A percentile compares a stretch with the other conserved stretches of the same genome.
These are phyloP conservation scores for Rhamnella rubrinervis DNA, from an alignment of 331 rosid species.

Conservation along the genomic window DNA sequence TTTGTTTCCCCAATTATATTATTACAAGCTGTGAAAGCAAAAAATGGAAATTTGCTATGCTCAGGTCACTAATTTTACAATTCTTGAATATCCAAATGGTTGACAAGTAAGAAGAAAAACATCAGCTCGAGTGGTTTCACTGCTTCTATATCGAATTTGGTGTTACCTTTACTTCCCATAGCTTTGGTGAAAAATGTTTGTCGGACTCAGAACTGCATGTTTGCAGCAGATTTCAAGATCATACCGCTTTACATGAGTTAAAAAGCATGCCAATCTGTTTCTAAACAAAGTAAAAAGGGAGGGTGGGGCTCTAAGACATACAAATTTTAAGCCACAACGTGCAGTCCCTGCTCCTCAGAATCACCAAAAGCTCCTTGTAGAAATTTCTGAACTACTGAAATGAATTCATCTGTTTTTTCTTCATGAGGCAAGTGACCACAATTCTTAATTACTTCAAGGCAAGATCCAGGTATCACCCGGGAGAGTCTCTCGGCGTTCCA, in stretches of 20 bases:
- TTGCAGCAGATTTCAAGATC: background rate
- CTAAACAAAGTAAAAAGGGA: conserved; percentile 8
- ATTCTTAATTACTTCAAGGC: conserved; percentile 61
- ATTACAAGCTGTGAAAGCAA: too few species aligned
- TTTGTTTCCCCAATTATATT: background rate
- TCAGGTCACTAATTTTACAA: background rate
- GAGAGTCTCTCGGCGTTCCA: conserved; percentile 95
- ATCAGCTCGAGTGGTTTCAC: too few species aligned
- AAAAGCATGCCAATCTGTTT: background rate
- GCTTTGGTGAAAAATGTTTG: too few species aligned
- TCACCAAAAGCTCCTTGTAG: conserved; percentile 41
- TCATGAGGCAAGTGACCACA: conserved; percentile 98
- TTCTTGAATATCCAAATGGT: background rate
- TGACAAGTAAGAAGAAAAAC: too few species aligned
- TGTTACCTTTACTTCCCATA: too few species aligned
- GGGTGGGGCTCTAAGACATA: conserved; percentile 6
- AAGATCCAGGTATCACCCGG: conserved; percentile 70
- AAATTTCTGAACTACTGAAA: conserved; percentile 71
- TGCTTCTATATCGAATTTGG: too few species aligned
- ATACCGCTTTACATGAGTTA: background rate
- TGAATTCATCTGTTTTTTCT: conserved; percentile 85
- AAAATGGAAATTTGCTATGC: background rate
- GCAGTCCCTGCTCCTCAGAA: conserved; percentile 37
- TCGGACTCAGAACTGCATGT: too few species aligned
- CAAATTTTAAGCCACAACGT: conserved; percentile 25